Percentiles rank a stretch among this genome's conserved stretches.
Conservation (phyloP, 345 rosid genomes). For the Aurinia saxatilis region DNA sequence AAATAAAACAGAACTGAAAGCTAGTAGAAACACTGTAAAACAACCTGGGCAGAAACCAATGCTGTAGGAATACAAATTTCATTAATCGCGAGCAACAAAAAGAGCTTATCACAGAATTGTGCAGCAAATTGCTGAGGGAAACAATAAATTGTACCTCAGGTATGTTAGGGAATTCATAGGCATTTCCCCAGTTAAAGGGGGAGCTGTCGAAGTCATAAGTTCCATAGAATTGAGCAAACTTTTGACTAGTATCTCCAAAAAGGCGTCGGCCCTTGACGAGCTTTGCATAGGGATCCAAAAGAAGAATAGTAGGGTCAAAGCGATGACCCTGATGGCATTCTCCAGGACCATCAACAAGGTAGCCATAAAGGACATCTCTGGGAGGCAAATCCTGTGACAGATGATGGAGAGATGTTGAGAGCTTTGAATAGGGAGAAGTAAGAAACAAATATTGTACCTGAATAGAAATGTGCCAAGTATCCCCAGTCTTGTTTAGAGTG, state of each 20-base stretch:
- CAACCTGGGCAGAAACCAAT: neutral
- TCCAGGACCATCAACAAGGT: conserved; percentile 78
- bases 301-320: conserved; percentile 52
- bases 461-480: conserved; percentile 77
- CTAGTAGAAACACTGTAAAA: neutral
- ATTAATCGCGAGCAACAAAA: neutral
- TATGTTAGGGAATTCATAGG: conserved; percentile 62
- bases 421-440: neutral
- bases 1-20: neutral
- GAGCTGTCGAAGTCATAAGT: conserved; percentile 76
- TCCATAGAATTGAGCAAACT: conserved; percentile 58
- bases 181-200: conserved; percentile 81
- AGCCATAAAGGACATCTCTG: conserved; percentile 70
- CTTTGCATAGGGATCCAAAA: conserved; percentile 89
- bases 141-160: conserved; percentile 51
- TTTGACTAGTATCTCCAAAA: conserved; percentile 66
- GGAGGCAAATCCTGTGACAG: conserved; percentile 63
- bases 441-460: conserved; percentile 39
- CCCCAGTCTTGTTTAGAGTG: conserved; percentile 66
- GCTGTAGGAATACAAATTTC: neutral
- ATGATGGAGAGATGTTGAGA: neutral
- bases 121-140: neutral
- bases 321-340: conserved; percentile 83
- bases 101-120: neutral
- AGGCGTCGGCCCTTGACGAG: conserved; percentile 67